Evolutionary conservation across 768 basidiomycete species (phyloP), one percentile per base, ranked within the genome.

Genomic region (Piloderma croceum): DNA sequence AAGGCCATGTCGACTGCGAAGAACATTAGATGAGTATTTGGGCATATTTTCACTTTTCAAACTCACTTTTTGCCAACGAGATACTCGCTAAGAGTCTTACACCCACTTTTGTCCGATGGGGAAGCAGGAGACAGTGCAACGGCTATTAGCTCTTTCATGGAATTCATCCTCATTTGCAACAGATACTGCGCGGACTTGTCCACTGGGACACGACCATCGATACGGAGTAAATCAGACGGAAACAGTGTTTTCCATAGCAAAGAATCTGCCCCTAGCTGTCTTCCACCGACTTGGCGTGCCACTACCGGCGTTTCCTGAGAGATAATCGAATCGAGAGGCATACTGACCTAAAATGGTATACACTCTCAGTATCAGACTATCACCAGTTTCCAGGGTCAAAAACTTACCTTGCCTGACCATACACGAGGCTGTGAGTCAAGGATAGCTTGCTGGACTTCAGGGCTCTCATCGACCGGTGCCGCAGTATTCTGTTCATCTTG

Each of bases 141-240:
- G 1, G 84, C 83, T 40, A 89, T 70, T 15, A 93, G 68, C 57
- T 94, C 90, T 52, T 85, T 88, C 17, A 78, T 62, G 0, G 79
- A 63, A 41, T 86, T 89, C 65, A 92, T 64, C 29, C 86, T 71
- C 57, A 79, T 86, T 41, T 87, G 81, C 15, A 89, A 65, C 33
- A 94, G 65, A 59, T 89, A 94, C 43, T 87, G 77, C 11, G 77
- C 64, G 3, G 90, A 89, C 45, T 76, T 81, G n/a, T 74, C 72
- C 3, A 79, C 76, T 3, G 83, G 77, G 18, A 94, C 88, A 25
- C 90, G 82, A 0, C 90, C 90, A 48, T 90, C 90, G 45, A 92
- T 87, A 18, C 80, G 69, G 17, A 91, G 69, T 17, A 73, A 65
- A 32, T 76, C 74, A 9, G 75, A 67, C 12, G 88, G 86, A 56